These are phyloP conservation scores for Bipolaris cookei DNA, from an alignment of 2,329 filamentous ascomycete species.

Conservation along the genomic window DNA sequence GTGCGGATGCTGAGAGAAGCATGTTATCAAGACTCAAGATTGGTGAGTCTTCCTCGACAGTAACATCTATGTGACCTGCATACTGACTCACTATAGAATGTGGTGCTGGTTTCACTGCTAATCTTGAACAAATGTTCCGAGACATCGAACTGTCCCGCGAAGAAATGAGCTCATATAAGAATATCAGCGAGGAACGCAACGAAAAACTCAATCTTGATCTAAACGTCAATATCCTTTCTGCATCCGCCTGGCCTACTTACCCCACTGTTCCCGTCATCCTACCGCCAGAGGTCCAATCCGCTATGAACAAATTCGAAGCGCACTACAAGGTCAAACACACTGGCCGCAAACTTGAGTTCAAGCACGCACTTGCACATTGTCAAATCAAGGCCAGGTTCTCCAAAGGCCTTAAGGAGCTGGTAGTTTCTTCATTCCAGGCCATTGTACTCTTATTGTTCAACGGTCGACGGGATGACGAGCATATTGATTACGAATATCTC, in stretches of 20 bases:
- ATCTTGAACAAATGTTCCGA: slow-evolving; percentile 99
- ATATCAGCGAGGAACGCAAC: slow-evolving; percentile 66
- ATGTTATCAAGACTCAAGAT: slow-evolving; percentile 92
- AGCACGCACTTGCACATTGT: slow-evolving; percentile 90
- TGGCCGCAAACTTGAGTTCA: slow-evolving; percentile 86
- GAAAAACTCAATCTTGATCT: slow-evolving; percentile 70
- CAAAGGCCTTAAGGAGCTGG: slow-evolving; percentile 81
- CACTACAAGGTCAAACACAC: slow-evolving; percentile 92
- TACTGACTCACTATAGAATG: slow-evolving; percentile 66
- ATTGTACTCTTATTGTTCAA: slow-evolving; percentile 93
- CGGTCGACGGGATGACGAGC: slow-evolving; percentile 64
- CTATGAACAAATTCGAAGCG: slow-evolving; percentile 79
- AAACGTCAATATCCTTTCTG: slow-evolving; percentile 87
- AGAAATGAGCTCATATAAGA: slow-evolving; percentile 88
- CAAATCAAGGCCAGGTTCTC: slow-evolving; percentile 81
- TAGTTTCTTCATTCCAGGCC: slow-evolving; percentile 91
- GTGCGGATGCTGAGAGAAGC: slow-evolving; percentile 91
- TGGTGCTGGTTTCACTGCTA: slow-evolving; percentile 92
- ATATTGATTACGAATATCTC: slow-evolving; percentile 78
- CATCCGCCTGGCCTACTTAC: slow-evolving; percentile 92
- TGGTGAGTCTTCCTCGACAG: slow-evolving; percentile 46
- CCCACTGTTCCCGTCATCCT: slow-evolving; percentile 76
- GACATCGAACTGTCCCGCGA: slow-evolving; percentile 93
- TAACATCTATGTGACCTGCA: not conserved
- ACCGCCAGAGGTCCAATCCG: slow-evolving; percentile 74